Evolutionary conservation across 495 filamentous ascomycete species (phyloP).

Genomic region (Neohortaea acidophila): DNA sequence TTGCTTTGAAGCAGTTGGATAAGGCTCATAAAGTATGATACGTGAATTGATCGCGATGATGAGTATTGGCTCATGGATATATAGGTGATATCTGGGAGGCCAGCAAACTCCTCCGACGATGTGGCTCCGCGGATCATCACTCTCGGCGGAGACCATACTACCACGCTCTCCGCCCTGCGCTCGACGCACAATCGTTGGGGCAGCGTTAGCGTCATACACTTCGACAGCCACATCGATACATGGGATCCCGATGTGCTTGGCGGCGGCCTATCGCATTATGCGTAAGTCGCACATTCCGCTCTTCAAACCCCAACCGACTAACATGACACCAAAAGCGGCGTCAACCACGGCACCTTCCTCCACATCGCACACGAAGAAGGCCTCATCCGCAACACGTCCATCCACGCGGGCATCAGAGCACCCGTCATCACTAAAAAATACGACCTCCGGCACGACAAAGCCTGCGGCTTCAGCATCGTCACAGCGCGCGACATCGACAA

Average conservation of each 20-base stretch:
- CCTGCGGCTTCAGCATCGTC: conserved; percentile 35
- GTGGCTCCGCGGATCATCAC: conserved; percentile 33
- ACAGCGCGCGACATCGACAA: conserved; percentile 27
- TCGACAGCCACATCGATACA: conserved; percentile 40
- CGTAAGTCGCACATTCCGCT: conserved; percentile 22
- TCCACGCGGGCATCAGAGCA: conserved; percentile 37
- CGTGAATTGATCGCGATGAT: too few species aligned
- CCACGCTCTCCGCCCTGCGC: conserved; percentile 34
- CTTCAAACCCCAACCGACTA: not conserved
- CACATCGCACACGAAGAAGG: conserved; percentile 41
- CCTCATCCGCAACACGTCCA: conserved; percentile 33
- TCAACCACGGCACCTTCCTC: conserved; percentile 40
- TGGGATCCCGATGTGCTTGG: conserved; percentile 36
- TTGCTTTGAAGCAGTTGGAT: conserved; percentile 37
- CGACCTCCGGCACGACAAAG: conserved; percentile 34
- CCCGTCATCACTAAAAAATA: conserved; percentile 30
- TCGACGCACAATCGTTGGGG: conserved; percentile 33
- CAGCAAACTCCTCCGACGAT: conserved; percentile 18
- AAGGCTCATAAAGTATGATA: conserved; percentile 29
- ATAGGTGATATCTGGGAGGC: conserved; percentile 25
- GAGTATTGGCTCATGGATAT: not conserved
- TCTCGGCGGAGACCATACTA: conserved; percentile 39
- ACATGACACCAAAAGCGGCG: conserved; percentile 25
- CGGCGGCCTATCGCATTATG: conserved; percentile 36
- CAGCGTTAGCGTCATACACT: conserved; percentile 38